phyloP scores from a whole-genome alignment of 306 rosid species.

The Glycine latifolia region DNA sequence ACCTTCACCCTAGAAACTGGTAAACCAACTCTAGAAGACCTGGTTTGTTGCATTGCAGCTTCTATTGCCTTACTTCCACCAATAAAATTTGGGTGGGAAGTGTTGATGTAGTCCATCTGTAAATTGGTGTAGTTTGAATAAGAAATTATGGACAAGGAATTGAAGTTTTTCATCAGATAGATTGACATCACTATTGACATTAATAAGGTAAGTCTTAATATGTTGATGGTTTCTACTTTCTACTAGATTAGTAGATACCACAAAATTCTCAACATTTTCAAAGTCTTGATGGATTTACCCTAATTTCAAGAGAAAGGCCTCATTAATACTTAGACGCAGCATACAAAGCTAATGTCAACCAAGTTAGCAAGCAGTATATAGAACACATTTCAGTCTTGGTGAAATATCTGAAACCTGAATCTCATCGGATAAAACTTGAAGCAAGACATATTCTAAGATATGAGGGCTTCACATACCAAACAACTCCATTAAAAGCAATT shows the following conservation, averaged over 20 bases:
- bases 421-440: conserved; percentile 5
- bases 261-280: background rate
- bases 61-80: conserved; percentile 96
- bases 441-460: background rate
- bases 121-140: conserved; percentile 46
- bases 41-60: conserved; percentile 71
- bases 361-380: conserved; percentile 5
- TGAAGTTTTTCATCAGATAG: conserved; percentile 8
- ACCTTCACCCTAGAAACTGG: conserved; percentile 75
- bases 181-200: conserved; percentile 5
- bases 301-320: conserved; percentile 33
- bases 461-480: conserved; percentile 8
- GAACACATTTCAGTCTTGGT: background rate
- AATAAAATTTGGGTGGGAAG: conserved; percentile 96
- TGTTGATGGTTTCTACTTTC: background rate
- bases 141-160: conserved; percentile 34
- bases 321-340: conserved; percentile 4
- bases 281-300: background rate
- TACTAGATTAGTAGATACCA: conserved; percentile 13
- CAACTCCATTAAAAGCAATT: background rate
- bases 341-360: conserved; percentile 2
- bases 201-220: background rate
- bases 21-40: conserved; percentile 63
- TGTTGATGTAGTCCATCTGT: conserved; percentile 97
- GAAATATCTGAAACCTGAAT: background rate